Conservation (phyloP, 768 basidiomycete genomes). For the Hydnomerulius pinastri region DNA sequence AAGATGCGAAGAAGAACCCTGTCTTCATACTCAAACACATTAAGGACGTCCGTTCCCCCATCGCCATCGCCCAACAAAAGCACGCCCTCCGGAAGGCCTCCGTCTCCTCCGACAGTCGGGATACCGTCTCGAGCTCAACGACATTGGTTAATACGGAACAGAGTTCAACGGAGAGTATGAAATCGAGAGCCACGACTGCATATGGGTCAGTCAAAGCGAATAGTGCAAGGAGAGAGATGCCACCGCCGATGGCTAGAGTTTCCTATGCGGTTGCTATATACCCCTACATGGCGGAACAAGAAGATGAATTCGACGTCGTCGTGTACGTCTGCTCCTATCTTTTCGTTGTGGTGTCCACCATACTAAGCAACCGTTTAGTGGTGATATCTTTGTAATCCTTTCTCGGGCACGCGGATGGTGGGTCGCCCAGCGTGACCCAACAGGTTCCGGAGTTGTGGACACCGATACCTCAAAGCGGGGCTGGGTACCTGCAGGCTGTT, state of each 20-base stretch:
- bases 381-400: conserved; percentile 91
- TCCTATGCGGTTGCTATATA: conserved; percentile 98
- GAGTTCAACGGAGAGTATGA: conserved; percentile 27
- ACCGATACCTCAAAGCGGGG: conserved; percentile 81
- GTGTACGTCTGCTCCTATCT: conserved; percentile 60
- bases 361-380: conserved; percentile 50
- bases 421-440: conserved; percentile 95
- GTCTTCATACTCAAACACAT: conserved; percentile 99
- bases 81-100: conserved; percentile 86
- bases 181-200: conserved; percentile 15
- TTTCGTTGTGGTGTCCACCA: conserved; percentile 6
- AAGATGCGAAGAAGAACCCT: conserved; percentile 96
- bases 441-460: conserved; percentile 77
- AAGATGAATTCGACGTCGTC: conserved; percentile 97
- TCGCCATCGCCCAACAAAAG: conserved; percentile 95
- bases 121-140: conserved; percentile 35
- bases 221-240: conserved; percentile 42
- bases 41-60: conserved; percentile 92
- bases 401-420: conserved; percentile 98
- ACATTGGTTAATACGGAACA: conserved; percentile 34
- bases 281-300: conserved; percentile 97
- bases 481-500: conserved; percentile 97
- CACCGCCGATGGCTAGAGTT: conserved; percentile 53
- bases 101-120: conserved; percentile 36
- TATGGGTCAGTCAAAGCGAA: conserved; percentile 33